Conservation (phyloP, 2,329 filamentous ascomycete species). For the Cladophialophora immunda region DNA sequence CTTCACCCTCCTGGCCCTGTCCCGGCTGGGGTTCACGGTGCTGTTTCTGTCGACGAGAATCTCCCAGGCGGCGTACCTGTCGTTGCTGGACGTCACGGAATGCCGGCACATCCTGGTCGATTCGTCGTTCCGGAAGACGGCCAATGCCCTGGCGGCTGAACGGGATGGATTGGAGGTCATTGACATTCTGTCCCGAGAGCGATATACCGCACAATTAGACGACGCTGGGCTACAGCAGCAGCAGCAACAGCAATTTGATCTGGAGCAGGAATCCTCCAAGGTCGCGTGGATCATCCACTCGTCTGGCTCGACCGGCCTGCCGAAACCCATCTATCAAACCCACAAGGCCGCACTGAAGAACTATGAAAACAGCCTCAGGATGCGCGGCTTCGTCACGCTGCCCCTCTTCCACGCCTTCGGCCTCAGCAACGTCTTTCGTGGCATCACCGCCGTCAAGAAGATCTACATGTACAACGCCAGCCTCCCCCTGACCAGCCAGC, state of each 20-base stretch:
- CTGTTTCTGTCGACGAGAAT: slow-evolving; percentile 65
- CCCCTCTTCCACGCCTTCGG: slow-evolving; percentile 69
- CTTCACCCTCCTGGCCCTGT: slow-evolving; percentile 54
- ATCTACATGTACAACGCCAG: slow-evolving; percentile 64
- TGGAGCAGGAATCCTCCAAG: slow-evolving; percentile 39
- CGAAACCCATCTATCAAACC: slow-evolving; percentile 56
- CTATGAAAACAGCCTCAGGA: slow-evolving; percentile 31
- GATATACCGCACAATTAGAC: slow-evolving; percentile 18
- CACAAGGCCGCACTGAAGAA: slow-evolving; percentile 43
- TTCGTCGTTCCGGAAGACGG: slow-evolving; percentile 40
- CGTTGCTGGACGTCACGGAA: slow-evolving; percentile 48
- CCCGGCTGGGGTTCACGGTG: slow-evolving; percentile 63
- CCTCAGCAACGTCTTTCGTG: slow-evolving; percentile 63
- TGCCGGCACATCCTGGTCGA: slow-evolving; percentile 48
- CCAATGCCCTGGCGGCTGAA: slow-evolving; percentile 39
- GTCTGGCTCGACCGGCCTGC: slow-evolving; percentile 58
- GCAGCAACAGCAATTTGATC: slow-evolving; percentile 46
- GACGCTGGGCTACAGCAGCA: slow-evolving; percentile 41
- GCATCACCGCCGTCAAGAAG: slow-evolving; percentile 60
- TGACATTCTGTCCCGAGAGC: slow-evolving; percentile 39
- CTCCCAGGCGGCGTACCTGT: slow-evolving; percentile 59
- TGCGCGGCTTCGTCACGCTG: slow-evolving; percentile 54
- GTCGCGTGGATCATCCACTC: slow-evolving; percentile 57
- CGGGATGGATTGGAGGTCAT: slow-evolving; percentile 42
- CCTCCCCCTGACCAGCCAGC: slow-evolving; percentile 63